Percentiles rank a stretch among this genome's conserved stretches.
Conservation (phyloP, 2,329 filamentous ascomycete genomes). For the Pleoardoris graminearum region DNA sequence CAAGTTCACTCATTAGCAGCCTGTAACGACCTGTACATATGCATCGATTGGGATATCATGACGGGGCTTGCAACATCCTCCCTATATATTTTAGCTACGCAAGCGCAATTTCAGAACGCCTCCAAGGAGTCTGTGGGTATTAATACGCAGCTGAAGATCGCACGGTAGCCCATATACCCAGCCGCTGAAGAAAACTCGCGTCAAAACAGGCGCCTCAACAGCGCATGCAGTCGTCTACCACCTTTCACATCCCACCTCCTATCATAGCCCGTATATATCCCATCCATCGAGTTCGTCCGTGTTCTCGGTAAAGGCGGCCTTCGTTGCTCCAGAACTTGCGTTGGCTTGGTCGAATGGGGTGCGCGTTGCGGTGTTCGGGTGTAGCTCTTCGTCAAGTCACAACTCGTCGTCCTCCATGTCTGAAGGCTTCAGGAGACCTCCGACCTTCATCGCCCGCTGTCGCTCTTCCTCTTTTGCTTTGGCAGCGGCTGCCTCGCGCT, state of each 20-base stretch:
- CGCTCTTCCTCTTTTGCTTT: slow-evolving; percentile 86
- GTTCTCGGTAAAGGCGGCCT: slow-evolving; percentile 15
- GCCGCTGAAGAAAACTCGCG: slow-evolving; percentile 18
- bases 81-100: slow-evolving; percentile 31
- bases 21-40: too few species aligned
- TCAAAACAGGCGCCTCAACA: slow-evolving; percentile 5
- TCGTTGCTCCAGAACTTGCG: slow-evolving; percentile 10
- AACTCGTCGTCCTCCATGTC: slow-evolving; percentile 83
- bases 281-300: slow-evolving; percentile 60
- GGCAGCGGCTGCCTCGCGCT: slow-evolving; percentile 88
- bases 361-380: slow-evolving; percentile 40
- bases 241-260: neutral
- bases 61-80: slow-evolving; percentile 26
- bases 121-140: slow-evolving; percentile 20
- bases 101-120: slow-evolving; percentile 25
- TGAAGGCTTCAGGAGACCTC: slow-evolving; percentile 94
- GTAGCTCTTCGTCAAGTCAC: slow-evolving; percentile 67
- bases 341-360: slow-evolving; percentile 39
- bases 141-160: slow-evolving; percentile 10
- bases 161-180: slow-evolving; percentile 10
- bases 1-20: too few species aligned
- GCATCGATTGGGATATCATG: slow-evolving; percentile 34
- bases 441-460: slow-evolving; percentile 91
- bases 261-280: slow-evolving; percentile 64
- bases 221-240: neutral